Evolutionary conservation across 202 grass and related monocot genomes (phyloP).

Genomic region (Carex arenaria): DNA sequence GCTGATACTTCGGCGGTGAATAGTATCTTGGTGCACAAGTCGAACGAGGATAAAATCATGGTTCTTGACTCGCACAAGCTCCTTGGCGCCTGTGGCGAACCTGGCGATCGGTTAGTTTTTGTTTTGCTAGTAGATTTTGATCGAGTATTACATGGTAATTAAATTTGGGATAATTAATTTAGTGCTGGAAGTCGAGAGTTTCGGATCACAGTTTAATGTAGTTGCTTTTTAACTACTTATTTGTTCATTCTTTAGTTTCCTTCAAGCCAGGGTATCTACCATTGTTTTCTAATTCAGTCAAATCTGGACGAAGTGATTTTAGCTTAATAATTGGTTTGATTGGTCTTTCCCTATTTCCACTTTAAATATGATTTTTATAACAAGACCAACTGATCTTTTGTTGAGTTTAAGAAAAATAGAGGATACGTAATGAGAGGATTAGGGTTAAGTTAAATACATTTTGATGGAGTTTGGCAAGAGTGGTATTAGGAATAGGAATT

Average conservation of each 20-base stretch:
- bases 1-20: conserved; percentile 88
- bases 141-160: neutral
- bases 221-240: neutral
- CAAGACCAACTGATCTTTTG: neutral
- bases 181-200: neutral
- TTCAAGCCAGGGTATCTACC: neutral
- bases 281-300: neutral
- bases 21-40: conserved; percentile 96
- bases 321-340: neutral
- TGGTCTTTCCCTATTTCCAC: neutral
- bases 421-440: neutral
- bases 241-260: neutral
- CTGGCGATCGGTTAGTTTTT: conserved; percentile 67
- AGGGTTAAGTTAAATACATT: neutral
- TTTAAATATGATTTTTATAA: neutral
- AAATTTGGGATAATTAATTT: neutral
- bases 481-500: neutral
- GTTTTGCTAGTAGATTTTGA: neutral
- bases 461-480: neutral
- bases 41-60: conserved; percentile 99
- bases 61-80: conserved; percentile 95
- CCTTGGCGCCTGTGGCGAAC: conserved; percentile 90
- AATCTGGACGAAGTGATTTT: neutral
- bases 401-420: neutral
- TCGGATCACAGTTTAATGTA: neutral